Evolutionary conservation across 202 grass and related monocot genomes (phyloP), one percentile per base, ranked within the genome.

Genomic region (Panicum hallii): DNA sequence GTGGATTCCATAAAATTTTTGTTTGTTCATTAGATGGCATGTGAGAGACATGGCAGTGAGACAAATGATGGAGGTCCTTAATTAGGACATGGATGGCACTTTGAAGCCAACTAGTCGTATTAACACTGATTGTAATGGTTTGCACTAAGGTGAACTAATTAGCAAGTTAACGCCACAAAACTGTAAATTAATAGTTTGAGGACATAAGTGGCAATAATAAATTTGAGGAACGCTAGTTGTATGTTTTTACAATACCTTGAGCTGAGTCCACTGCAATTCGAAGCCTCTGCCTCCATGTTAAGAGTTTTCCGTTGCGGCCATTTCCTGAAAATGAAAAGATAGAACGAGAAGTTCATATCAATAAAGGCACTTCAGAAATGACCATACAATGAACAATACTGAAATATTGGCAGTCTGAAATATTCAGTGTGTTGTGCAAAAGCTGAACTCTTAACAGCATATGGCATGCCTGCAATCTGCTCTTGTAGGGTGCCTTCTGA

Each of bases 271-370:
- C 4, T 36, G 86, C 86, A 0, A 89, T 92, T 41, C 26, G 22
- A 0, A 95, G 87, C 38, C 93, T 85, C 5, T 89, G 70, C 65
- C 68, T 81, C 90, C 90, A 95, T 1, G 61, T 87, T 38, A 95
- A 82, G 40, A n/a, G 63, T 85, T 50, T 76, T 26, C 58, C 54
- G 0, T 5, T 53, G 4, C 1, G 11, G 11, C 23, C 45, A n/a
- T 53, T 91, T 47, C 53, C 89, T 93, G 41, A 15, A 73, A 85
- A 77, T 19, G 45, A n/a, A 41, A n/a, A 2, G 2, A 47, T 32
- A 28, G 23, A 32, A 26, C 1, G 3, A 70, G 2, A 2, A 70
- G 26, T 44, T 67, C 8, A 6, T 11, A 72, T 28, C 43, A 14
- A 17, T 3, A 32, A 0, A 14, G 23, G 11, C 1, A 12, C 11